These are phyloP conservation scores for Lasiodiplodia sp. DNA, from an alignment of 2,329 filamentous ascomycete species.

Conservation along the genomic window DNA sequence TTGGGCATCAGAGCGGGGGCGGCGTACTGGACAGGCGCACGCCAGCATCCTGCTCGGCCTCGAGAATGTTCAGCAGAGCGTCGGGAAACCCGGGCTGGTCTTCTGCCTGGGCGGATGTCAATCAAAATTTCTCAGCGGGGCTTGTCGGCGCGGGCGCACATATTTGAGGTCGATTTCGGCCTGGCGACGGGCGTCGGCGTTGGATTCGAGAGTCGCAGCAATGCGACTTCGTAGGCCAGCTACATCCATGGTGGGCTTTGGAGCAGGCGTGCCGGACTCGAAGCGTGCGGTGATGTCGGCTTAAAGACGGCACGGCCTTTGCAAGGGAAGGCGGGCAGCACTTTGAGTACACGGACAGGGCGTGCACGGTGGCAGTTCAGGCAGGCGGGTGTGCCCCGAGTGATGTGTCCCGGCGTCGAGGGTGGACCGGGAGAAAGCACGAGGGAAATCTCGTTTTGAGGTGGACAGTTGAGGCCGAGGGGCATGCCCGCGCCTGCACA, in stretches of 20 bases:
- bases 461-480: constrained; percentile 25
- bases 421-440: constrained; percentile 24
- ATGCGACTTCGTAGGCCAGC: constrained; percentile 78
- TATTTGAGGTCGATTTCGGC: constrained; percentile 83
- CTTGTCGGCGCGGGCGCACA: constrained; percentile 59
- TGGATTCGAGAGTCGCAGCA: constrained; percentile 75
- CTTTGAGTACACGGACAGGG: background rate
- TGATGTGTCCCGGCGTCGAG: constrained; percentile 14
- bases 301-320: constrained; percentile 20
- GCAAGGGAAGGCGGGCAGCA: constrained; percentile 1
- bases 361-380: constrained; percentile 13
- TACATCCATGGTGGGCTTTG: constrained; percentile 69
- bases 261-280: constrained; percentile 22
- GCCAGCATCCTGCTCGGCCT: constrained; percentile 83
- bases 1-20: constrained; percentile 34
- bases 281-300: constrained; percentile 26
- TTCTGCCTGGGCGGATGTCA: constrained; percentile 71
- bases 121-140: constrained; percentile 39
- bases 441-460: constrained; percentile 27
- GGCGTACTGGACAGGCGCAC: constrained; percentile 87
- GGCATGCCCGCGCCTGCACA: constrained; percentile 23
- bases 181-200: constrained; percentile 76
- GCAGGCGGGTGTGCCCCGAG: constrained; percentile 10
- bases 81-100: constrained; percentile 88
- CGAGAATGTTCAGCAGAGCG: constrained; percentile 87